Percentiles rank a stretch among this genome's conserved stretches.
Evolutionary conservation across 129 eudicot genomes (phyloP).

Genomic region (Deinandra increscens): DNA sequence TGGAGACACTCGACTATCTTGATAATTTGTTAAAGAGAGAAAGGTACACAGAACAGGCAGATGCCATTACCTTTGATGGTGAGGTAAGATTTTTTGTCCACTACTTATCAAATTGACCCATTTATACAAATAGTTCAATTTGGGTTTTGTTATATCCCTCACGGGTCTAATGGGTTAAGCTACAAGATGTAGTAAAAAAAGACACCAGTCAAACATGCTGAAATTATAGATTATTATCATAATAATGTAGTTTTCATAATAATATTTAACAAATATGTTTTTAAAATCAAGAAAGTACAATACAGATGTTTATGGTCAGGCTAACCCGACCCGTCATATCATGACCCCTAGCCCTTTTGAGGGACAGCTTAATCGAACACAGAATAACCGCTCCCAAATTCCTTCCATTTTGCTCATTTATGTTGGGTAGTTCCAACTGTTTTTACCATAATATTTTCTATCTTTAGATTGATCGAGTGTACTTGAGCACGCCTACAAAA

Average conservation of each 20-base stretch:
- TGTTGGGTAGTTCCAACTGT: not conserved
- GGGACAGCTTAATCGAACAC: not conserved
- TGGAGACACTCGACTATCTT: constrained; percentile 88
- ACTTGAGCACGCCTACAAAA: constrained; percentile 82
- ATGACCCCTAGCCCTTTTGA: not conserved
- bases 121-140: not conserved
- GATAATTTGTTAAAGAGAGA: constrained; percentile 55
- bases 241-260: not conserved
- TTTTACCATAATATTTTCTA: constrained; percentile 15
- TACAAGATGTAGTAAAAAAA: not conserved
- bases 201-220: not conserved
- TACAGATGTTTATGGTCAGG: not conserved
- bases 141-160: not conserved
- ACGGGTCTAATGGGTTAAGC: not conserved
- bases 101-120: not conserved
- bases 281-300: not conserved
- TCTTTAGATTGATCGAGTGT: constrained; percentile 68
- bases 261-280: not conserved
- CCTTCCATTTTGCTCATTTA: not conserved
- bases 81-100: constrained; percentile 49
- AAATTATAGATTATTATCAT: not conserved
- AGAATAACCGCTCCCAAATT: not conserved
- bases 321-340: not conserved
- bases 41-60: constrained; percentile 86
- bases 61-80: constrained; percentile 84